A percentile compares a stretch with the other conserved stretches of the same genome.
These are phyloP conservation scores for Phaffia rhodozyma DNA, from an alignment of 1,284 basidiomycete genomes.

Conservation along the genomic window DNA sequence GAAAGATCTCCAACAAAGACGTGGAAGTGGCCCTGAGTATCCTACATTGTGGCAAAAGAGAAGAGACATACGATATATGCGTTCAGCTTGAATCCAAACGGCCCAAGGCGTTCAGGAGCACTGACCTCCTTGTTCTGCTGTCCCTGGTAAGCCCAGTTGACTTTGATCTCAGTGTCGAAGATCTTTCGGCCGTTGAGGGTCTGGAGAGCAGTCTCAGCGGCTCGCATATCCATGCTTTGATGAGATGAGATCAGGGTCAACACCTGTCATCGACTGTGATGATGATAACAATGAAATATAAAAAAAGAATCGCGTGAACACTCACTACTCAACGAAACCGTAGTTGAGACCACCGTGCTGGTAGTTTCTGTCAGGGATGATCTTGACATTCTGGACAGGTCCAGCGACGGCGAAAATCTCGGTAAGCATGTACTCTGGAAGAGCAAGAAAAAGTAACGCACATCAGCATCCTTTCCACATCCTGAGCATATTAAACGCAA, in stretches of 20 bases:
- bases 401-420: conserved; percentile 95
- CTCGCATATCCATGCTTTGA: conserved; percentile 69
- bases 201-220: conserved; percentile 89
- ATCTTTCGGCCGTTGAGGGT: conserved; percentile 96
- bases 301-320: not conserved
- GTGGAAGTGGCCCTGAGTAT: conserved; percentile 89
- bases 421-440: conserved; percentile 71
- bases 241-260: conserved; percentile 13
- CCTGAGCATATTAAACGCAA: not conserved
- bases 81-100: conserved; percentile 10
- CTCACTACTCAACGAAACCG: conserved; percentile 81
- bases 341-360: conserved; percentile 96
- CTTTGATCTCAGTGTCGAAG: conserved; percentile 91
- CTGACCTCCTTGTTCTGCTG: conserved; percentile 60
- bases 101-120: not conserved
- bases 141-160: conserved; percentile 97
- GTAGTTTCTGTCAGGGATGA: conserved; percentile 95
- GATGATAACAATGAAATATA: too few species aligned
- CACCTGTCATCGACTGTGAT: not conserved
- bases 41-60: conserved; percentile 43
- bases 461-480: not conserved
- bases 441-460: not conserved
- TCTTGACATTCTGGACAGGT: conserved; percentile 92
- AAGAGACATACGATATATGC: not conserved
- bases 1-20: conserved; percentile 97